Evolutionary conservation across 2,329 filamentous ascomycete genomes (phyloP).

Genomic region (Penicillium sp.): DNA sequence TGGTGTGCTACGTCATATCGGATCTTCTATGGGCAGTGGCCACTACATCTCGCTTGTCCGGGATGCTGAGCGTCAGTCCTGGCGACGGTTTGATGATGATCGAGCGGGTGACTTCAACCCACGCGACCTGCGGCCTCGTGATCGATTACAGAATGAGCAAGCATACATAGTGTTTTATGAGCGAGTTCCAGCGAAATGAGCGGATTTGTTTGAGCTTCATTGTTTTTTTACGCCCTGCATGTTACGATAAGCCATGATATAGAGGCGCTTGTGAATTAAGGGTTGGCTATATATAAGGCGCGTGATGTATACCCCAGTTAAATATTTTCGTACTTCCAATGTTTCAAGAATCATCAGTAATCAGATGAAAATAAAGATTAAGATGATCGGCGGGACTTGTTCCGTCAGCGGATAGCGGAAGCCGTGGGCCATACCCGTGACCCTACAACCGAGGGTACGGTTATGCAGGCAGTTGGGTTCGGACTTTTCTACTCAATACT

Average conservation of each 20-base stretch:
- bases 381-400: background rate
- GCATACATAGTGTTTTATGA: slow-evolving; percentile 68
- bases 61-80: slow-evolving; percentile 58
- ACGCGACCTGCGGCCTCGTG: slow-evolving; percentile 47
- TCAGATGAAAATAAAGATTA: background rate
- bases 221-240: slow-evolving; percentile 4
- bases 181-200: slow-evolving; percentile 45
- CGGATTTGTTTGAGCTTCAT: slow-evolving; percentile 7
- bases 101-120: slow-evolving; percentile 59
- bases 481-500: background rate
- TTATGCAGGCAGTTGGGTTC: slow-evolving; percentile 3
- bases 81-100: slow-evolving; percentile 64
- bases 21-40: slow-evolving; percentile 66
- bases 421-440: slow-evolving; percentile 1
- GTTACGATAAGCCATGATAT: slow-evolving; percentile 20
- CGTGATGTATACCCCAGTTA: background rate
- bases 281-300: background rate
- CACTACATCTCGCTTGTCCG: slow-evolving; percentile 77
- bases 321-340: too few relatives aligned
- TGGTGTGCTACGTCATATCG: slow-evolving; percentile 76
- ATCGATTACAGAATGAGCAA: slow-evolving; percentile 61
- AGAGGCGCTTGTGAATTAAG: slow-evolving; percentile 6
- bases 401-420: slow-evolving; percentile 2
- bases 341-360: too few relatives aligned
- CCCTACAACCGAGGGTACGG: slow-evolving; percentile 4